phyloP scores from a whole-genome alignment of 2,329 filamentous ascomycete species.

The Thielaviopsis punctulata region DNA sequence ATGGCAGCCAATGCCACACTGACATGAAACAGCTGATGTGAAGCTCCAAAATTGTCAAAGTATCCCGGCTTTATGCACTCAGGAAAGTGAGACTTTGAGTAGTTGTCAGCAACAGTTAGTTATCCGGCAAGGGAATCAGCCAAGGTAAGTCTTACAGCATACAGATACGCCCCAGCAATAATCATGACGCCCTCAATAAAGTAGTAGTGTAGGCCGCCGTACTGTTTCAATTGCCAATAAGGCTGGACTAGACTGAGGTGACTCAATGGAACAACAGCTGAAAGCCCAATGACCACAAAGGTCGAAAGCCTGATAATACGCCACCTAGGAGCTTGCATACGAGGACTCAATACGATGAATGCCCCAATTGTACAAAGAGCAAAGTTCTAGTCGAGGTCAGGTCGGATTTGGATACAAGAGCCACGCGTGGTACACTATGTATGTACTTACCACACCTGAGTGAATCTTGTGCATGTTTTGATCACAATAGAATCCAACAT shows the following conservation, averaged over 20 bases:
- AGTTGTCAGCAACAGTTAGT: neutral
- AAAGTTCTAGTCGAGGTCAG: slow-evolving; percentile 18
- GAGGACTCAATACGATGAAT: slow-evolving; percentile 21
- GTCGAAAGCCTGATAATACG: slow-evolving; percentile 20
- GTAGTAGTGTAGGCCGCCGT: slow-evolving; percentile 25
- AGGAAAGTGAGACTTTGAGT: slow-evolving; percentile 23
- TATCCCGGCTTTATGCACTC: slow-evolving; percentile 24
- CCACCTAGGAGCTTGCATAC: slow-evolving; percentile 21
- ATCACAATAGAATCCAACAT: slow-evolving; percentile 24
- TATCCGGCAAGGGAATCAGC: neutral
- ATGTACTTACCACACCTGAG: slow-evolving; percentile 22
- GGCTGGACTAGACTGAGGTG: slow-evolving; percentile 23
- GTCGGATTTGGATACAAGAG: no score
- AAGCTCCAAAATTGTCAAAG: slow-evolving; percentile 28
- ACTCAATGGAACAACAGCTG: slow-evolving; percentile 22
- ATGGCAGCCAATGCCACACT: slow-evolving; percentile 23
- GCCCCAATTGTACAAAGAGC: slow-evolving; percentile 19
- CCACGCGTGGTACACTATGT: no score
- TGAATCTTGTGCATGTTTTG: slow-evolving; percentile 19
- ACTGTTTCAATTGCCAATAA: slow-evolving; percentile 21
- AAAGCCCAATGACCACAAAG: slow-evolving; percentile 23
- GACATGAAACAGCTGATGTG: slow-evolving; percentile 30
- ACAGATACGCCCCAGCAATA: slow-evolving; percentile 21
- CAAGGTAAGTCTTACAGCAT: slow-evolving; percentile 20
- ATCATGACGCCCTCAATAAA: slow-evolving; percentile 23